Base-by-base conservation (phyloP, 441 rosid genomes). In the Eutrema salsugineum region DNA sequence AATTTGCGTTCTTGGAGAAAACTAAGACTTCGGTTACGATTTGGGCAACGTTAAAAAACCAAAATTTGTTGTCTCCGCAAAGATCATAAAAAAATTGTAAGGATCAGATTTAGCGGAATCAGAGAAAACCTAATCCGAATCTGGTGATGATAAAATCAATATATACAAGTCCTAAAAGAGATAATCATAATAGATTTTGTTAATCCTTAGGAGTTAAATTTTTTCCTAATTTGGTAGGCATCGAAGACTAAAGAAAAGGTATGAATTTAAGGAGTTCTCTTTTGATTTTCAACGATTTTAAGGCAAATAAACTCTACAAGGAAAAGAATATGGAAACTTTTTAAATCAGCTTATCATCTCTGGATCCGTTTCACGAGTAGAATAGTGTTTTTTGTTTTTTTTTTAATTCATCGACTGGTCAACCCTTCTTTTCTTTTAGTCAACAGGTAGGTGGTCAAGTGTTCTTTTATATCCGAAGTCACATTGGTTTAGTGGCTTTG, bases 1-100 rank as follows among this genome's bases (percentile, higher is more conserved):
- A 39, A 30, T 56, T 44, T 19, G 43, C 66, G 20, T 14, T 46
- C 58, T 53, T 53, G 20, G 63, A 32, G 8, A 47, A 79, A 35
- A 11, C 47, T 63, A 58, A 77, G 73, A 81, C 75, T 63, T 72
- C 50, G 63, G 57, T 43, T 66, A 56, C 53, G 56, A 58, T 3
- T 47, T 14, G 27, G 12, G 28, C 28, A 48, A 20, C 3, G 15
- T 2, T 2, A 2, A 20, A 12, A 12, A 4, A 11, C 1, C 24
- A 10, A 5, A 11, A 1, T 8, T 54, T 30, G 39, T 9, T n/a
- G 40, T 49, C 1, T 49, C 15, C 32, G 32, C 17, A n/a, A n/a
- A 54, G 22, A 54, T 54, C 59, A 54, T 53, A 28, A 1, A 54
- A 54, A 6, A 20, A 56, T 33, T 40, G 65, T 32, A 61, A 27